Base-by-base conservation (phyloP, 2,329 filamentous ascomycete genomes). In the Aspergillus brunneoviolaceus region DNA sequence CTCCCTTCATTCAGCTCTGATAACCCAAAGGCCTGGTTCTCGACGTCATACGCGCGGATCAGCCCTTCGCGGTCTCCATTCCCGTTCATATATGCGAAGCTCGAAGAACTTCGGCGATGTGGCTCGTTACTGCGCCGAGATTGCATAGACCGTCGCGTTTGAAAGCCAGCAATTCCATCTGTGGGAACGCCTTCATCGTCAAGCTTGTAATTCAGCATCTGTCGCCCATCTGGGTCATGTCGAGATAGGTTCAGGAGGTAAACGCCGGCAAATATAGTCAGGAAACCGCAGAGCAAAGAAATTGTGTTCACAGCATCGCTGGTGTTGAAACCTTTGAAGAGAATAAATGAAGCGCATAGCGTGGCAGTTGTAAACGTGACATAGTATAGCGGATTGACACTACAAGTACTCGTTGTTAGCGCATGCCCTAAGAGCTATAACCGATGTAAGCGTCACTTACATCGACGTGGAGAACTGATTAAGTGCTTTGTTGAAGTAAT, bases 401-500 rank as follows among this genome's bases (percentile, higher is more conserved):
- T 96, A 69, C 14, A 49, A 45, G 6, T 19, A 27, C 56, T 7
- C 57, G 47, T 67, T 25, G 59, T 58, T 49, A 65, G 65, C 35
- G 25, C 6, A 35, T 42, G 6, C 5, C 35, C 25, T 16, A 25
- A 9, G 29, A 11, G 21, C 21, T n/a, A 19, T 29, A 19, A 12
- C n/a, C 16, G 14, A 16, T 29, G 23, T 27, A 7, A 27, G 16
- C n/a, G 4, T 14, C 35, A 81, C 90, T 75, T 84, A 96, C 93
- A 99, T 96, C 69, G 96, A 96, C 33, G 95, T 97, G 31, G 91
- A 94, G 79, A 98, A 99, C 71, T 96, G 92, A 76, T 92, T 96
- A 61, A 99, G 81, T 7, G 95, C 95, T 79, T 99, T 99, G 83
- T 99, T 99, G 79, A 99, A 96, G 78, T 99, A 99, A 78, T 99